A percentile compares a stretch with the other conserved stretches of the same genome.
Conservation (phyloP, 768 basidiomycete species). For the Pisolithus tinctorius region DNA sequence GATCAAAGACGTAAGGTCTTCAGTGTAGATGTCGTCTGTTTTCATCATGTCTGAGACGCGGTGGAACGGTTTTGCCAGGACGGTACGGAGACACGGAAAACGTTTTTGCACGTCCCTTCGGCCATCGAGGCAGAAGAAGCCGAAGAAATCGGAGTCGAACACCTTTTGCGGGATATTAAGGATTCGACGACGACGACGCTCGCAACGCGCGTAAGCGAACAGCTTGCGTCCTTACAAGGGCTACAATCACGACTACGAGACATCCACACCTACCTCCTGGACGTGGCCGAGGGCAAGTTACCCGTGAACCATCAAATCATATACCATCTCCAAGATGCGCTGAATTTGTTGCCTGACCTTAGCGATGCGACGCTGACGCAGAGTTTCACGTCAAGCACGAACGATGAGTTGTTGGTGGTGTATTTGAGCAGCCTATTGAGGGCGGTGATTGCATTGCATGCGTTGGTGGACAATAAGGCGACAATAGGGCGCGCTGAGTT, state of each 20-base stretch:
- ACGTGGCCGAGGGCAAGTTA: constrained; percentile 73
- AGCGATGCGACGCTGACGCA: constrained; percentile 56
- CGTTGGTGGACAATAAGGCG: constrained; percentile 84
- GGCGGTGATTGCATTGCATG: constrained; percentile 88
- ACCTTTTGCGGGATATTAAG: constrained; percentile 93
- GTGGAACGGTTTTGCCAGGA: constrained; percentile 40
- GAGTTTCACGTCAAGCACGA: constrained; percentile 84
- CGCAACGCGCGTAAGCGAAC: constrained; percentile 85
- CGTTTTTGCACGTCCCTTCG: constrained; percentile 86
- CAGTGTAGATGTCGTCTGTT: no score
- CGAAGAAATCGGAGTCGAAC: constrained; percentile 98
- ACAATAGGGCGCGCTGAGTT: constrained; percentile 73
- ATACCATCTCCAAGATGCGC: constrained; percentile 91
- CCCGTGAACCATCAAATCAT: constrained; percentile 95
- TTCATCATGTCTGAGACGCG: neutral
- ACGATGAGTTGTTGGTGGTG: constrained; percentile 90
- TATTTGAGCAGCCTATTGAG: constrained; percentile 88
- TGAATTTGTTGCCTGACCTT: constrained; percentile 89
- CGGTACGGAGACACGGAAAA: constrained; percentile 81
- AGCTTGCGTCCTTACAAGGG: constrained; percentile 84
- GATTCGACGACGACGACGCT: constrained; percentile 93
- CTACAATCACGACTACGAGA: constrained; percentile 81
- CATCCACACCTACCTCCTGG: constrained; percentile 80
- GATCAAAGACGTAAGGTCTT: constrained; percentile 85
- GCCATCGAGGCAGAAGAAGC: constrained; percentile 92